Evolutionary conservation across 2,329 filamentous ascomycete species (phyloP).

Genomic region (Trichoderma breve): DNA sequence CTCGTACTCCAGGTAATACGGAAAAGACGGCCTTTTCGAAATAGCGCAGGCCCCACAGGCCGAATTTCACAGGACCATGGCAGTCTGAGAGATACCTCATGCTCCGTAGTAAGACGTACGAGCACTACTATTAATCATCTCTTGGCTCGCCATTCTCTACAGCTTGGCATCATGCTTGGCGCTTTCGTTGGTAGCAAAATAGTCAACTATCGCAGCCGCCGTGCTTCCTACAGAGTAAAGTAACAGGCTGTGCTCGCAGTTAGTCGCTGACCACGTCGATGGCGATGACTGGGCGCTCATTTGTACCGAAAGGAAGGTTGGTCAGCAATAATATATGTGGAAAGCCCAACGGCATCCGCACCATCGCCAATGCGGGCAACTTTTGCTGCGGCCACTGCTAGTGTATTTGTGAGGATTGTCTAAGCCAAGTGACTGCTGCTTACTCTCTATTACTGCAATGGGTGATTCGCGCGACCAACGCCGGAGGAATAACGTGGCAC

Average conservation of each 20-base stretch:
- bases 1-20: background rate
- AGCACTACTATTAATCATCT: background rate
- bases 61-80: background rate
- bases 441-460: background rate
- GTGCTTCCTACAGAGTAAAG: background rate
- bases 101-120: background rate
- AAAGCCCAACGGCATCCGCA: background rate
- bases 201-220: background rate
- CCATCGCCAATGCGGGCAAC: background rate
- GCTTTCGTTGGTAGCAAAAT: background rate
- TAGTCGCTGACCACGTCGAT: background rate
- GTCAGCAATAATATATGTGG: conserved; percentile 2
- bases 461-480: background rate
- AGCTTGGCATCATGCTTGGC: background rate
- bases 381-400: background rate
- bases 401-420: background rate
- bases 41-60: background rate
- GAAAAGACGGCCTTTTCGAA: background rate
- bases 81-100: background rate
- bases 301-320: background rate
- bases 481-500: background rate
- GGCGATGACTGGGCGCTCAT: background rate
- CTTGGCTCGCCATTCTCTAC: background rate
- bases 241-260: background rate
- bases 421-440: background rate